A percentile compares a stretch with the other conserved stretches of the same genome.
Conservation (phyloP, 2,329 filamentous ascomycete genomes). For the Talaromyces funiculosus region DNA sequence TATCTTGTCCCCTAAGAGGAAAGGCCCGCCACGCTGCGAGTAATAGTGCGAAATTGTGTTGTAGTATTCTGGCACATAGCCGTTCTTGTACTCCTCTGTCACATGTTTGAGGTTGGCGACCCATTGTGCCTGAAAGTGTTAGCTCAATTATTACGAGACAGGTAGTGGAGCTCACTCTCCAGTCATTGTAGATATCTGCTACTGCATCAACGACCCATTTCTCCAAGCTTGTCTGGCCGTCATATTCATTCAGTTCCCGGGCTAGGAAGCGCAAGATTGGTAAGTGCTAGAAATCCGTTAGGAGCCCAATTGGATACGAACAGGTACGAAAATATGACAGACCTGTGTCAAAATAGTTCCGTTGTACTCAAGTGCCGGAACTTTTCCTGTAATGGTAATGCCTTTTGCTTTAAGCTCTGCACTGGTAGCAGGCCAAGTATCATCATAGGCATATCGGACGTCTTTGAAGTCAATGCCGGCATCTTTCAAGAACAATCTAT, state of each 20-base stretch:
- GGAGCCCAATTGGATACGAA: not conserved
- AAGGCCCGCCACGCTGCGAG: not conserved
- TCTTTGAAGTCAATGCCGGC: conserved; percentile 1
- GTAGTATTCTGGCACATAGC: not conserved
- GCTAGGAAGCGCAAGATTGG: conserved; percentile 1
- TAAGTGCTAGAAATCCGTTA: not conserved
- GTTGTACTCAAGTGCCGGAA: conserved; percentile 2
- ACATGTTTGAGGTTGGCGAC: not conserved
- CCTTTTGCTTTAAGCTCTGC: not conserved
- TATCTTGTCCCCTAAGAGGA: conserved; percentile 1
- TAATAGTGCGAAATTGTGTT: not conserved
- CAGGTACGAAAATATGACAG: not conserved
- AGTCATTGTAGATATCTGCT: conserved; percentile 4
- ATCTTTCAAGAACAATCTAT: conserved; percentile 5
- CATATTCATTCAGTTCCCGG: not conserved
- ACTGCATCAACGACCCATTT: conserved; percentile 10
- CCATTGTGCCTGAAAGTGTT: not conserved
- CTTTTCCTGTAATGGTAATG: not conserved
- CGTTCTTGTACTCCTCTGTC: not conserved
- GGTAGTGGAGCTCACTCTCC: not conserved
- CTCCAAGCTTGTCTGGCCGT: conserved; percentile 3
- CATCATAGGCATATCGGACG: not conserved
- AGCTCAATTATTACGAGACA: not conserved
- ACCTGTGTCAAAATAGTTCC: conserved; percentile 1
- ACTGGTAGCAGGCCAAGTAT: not conserved